These are phyloP conservation scores for Pythium dissimile DNA, from an alignment of 352 stramenopile genomes.

Conservation along the genomic window DNA sequence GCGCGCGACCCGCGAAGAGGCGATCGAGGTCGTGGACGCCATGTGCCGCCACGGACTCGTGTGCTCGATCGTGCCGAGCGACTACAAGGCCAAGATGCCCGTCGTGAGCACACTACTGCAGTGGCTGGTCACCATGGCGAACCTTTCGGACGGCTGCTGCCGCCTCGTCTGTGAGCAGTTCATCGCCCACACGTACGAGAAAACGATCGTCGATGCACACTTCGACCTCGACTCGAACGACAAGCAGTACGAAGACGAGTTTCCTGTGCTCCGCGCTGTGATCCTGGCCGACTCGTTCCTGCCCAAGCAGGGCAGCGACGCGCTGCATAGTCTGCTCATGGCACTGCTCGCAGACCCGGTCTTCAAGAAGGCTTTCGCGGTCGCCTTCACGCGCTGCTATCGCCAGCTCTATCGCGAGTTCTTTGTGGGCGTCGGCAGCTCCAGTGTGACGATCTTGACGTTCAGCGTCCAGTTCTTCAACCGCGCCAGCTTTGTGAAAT, in stretches of 20 bases:
- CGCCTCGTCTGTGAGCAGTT: conserved; percentile 80
- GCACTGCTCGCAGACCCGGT: conserved; percentile 94
- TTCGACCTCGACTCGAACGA: conserved; percentile 30
- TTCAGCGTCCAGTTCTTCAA: conserved; percentile 99
- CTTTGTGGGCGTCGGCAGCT: conserved; percentile 63
- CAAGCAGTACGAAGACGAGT: conserved; percentile 35
- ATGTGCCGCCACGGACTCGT: conserved; percentile 70
- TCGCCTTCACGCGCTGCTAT: conserved; percentile 95
- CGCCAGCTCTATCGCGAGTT: conserved; percentile 79
- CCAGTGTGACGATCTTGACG: conserved; percentile 86
- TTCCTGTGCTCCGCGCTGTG: conserved; percentile 63
- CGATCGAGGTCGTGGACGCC: conserved; percentile 62
- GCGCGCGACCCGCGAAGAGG: conserved; percentile 64
- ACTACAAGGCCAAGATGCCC: conserved; percentile 67
- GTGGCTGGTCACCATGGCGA: conserved; percentile 79
- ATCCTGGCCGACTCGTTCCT: conserved; percentile 86
- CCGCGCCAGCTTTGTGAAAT: conserved; percentile 94
- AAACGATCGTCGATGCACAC: conserved; percentile 8
- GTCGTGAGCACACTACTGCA: conserved; percentile 71
- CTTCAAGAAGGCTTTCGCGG: conserved; percentile 96
- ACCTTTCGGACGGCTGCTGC: conserved; percentile 76
- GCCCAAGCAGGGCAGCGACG: conserved; percentile 68
- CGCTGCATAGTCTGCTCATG: conserved; percentile 93
- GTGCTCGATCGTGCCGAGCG: conserved; percentile 72
- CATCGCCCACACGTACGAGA: conserved; percentile 21